A percentile compares a stretch with the other conserved stretches of the same genome.
These are phyloP conservation scores for Discostella stelligera DNA, from an alignment of 352 stramenopile species.

Conservation along the genomic window DNA sequence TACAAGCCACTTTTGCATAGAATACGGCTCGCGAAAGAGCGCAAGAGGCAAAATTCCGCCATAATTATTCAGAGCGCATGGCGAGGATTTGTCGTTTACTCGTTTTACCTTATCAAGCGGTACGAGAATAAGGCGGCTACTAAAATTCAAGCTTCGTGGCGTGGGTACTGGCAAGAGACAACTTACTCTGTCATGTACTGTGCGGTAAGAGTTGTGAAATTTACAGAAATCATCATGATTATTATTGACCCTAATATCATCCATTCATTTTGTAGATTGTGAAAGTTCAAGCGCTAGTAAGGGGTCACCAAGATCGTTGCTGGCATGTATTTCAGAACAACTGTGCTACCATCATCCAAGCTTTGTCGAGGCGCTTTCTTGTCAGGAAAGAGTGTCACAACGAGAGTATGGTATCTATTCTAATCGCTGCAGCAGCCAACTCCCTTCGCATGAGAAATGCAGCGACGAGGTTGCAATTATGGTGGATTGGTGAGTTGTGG, in stretches of 20 bases:
- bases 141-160: slow-evolving; percentile 45
- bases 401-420: slow-evolving; percentile 48
- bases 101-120: slow-evolving; percentile 61
- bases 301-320: slow-evolving; percentile 55
- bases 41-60: slow-evolving; percentile 41
- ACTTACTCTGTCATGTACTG: slow-evolving; percentile 49
- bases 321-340: slow-evolving; percentile 55
- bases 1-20: slow-evolving; percentile 45
- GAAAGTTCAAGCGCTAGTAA: slow-evolving; percentile 66
- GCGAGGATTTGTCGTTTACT: slow-evolving; percentile 62
- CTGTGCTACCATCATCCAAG: slow-evolving; percentile 75
- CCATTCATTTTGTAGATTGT: slow-evolving; percentile 35
- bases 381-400: slow-evolving; percentile 47
- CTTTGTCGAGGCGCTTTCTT: slow-evolving; percentile 41
- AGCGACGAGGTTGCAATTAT: slow-evolving; percentile 35
- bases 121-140: slow-evolving; percentile 44
- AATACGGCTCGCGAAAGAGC: slow-evolving; percentile 45
- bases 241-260: not conserved
- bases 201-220: slow-evolving; percentile 19
- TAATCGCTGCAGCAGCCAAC: slow-evolving; percentile 49
- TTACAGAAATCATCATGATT: not conserved
- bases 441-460: slow-evolving; percentile 51
- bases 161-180: slow-evolving; percentile 37
- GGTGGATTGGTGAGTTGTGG: slow-evolving; percentile 34
- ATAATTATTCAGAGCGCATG: slow-evolving; percentile 63